Base-by-base conservation (phyloP, 1,139 yeast genomes). In the Kluyveromyces sp. region DNA sequence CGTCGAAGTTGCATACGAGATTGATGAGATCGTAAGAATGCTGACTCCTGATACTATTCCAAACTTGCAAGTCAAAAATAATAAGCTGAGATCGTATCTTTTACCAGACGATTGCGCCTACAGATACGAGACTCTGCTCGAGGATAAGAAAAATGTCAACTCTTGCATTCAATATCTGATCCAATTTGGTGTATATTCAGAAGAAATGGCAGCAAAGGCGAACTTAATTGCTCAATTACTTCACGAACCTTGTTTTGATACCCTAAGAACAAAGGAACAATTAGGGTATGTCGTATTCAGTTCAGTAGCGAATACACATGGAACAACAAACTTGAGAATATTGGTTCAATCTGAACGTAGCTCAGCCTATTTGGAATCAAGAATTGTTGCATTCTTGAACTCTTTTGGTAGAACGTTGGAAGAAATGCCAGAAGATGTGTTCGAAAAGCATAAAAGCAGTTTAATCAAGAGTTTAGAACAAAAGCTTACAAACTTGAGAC, bases 261-360 rank as follows among this genome's bases (percentile, higher is more conserved):
- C 85, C 53, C 73, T 92, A 48, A 76, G 98, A 65, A 92, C 98
- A 3, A 83, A 87, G 57, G 98, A 92, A 65, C 97, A 92, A 63
- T 72, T 86, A 34, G 95, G 95, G 2, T 86, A 86, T 60, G 89
- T 92, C 50, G 98, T 92, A 0, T 88, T 87, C 62, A 81, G 94
- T 35, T 86, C 95, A 1, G 67, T 77, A 33, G 71, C 83, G 52
- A 72, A 75, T 48, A 77, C 87, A 1, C 76, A 95, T 60, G 83
- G 94, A 7, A 77, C 89, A 2, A 72, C 81, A 56, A 95, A 95
- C 10, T 75, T 83, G 53, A 74, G 96, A 56, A 67, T 92, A n/a
- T 68, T 90, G 53, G 74, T 90, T 39, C 98, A 92, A 67, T 83
- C 95, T 50, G 97, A 89, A 64, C 78, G 85, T 61, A 68, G 86